These are phyloP conservation scores for Fusarium sp. DNA, from an alignment of 2,329 filamentous ascomycete genomes.

Conservation along the genomic window DNA sequence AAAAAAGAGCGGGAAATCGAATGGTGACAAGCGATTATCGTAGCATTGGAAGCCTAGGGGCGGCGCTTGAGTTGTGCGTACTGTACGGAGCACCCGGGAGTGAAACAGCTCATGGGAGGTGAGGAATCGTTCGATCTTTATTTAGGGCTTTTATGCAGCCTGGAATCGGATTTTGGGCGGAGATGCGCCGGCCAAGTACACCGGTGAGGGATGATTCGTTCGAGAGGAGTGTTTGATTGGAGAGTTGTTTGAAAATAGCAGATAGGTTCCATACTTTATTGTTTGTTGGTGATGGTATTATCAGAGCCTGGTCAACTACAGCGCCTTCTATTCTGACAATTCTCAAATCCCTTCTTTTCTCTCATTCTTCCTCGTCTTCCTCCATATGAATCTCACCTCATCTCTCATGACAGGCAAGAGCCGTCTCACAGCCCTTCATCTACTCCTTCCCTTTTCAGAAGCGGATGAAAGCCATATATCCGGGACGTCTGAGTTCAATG, in stretches of 20 bases:
- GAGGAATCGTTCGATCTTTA: constrained; percentile 38
- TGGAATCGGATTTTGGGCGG: not conserved
- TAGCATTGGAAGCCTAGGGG: constrained; percentile 20
- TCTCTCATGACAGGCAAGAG: not conserved
- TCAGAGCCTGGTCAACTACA: not conserved
- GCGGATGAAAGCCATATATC: not conserved
- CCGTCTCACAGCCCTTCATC: not conserved
- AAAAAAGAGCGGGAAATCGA: constrained; percentile 18
- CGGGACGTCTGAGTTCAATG: not conserved
- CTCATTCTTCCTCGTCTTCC: not conserved
- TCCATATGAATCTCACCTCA: not conserved
- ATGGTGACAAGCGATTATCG: constrained; percentile 25
- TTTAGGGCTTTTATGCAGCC: constrained; percentile 25
- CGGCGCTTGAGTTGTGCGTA: constrained; percentile 25
- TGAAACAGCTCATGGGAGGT: constrained; percentile 34
- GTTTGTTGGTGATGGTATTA: not conserved
- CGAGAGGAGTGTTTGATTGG: not conserved
- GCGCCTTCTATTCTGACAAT: not conserved
- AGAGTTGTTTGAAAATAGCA: not conserved
- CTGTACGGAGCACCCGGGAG: constrained; percentile 34
- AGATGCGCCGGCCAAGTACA: constrained; percentile 9
- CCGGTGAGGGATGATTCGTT: not conserved
- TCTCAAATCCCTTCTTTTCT: not conserved
- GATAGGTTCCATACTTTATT: not conserved
- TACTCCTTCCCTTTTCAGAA: not conserved